Conservation (phyloP, 2,329 filamentous ascomycete species). For the Rugonectria rugulosa region DNA sequence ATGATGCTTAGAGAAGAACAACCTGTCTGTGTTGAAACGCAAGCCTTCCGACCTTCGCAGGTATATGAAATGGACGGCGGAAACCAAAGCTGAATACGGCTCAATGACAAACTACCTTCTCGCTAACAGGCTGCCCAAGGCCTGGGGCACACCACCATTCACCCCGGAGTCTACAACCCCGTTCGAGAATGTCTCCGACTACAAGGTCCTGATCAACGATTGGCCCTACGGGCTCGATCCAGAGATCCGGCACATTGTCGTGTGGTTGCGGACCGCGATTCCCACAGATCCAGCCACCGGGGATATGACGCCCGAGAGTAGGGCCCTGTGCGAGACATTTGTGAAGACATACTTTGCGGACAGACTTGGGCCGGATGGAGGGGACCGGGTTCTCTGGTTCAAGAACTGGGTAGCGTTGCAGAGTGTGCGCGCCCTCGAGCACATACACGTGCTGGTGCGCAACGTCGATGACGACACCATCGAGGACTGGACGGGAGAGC, state of each 20-base stretch:
- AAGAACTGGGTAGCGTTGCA: constrained; percentile 93
- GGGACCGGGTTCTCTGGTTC: constrained; percentile 77
- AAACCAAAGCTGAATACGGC: constrained; percentile 76
- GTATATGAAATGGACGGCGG: constrained; percentile 80
- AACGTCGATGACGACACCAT: constrained; percentile 60
- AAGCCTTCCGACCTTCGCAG: constrained; percentile 80
- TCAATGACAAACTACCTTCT: constrained; percentile 83
- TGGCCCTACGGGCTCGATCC: constrained; percentile 86
- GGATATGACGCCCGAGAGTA: constrained; percentile 74
- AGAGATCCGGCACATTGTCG: constrained; percentile 80
- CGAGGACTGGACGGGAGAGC: constrained; percentile 61
- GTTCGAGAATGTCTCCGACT: constrained; percentile 64
- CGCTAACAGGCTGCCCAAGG: constrained; percentile 69
- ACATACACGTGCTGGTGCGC: constrained; percentile 80
- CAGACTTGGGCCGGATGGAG: constrained; percentile 58
- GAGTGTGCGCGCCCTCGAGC: constrained; percentile 86
- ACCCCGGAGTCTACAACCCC: constrained; percentile 57
- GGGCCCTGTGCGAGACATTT: constrained; percentile 70
- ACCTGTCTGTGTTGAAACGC: constrained; percentile 79
- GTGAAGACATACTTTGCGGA: constrained; percentile 73
- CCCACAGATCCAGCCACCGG: constrained; percentile 74
- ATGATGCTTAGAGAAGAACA: constrained; percentile 54
- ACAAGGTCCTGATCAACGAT: constrained; percentile 83
- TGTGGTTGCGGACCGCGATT: constrained; percentile 88
- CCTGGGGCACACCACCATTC: constrained; percentile 72